Conservation (phyloP, 805 yeast species). For the Kuraishia borneana region DNA sequence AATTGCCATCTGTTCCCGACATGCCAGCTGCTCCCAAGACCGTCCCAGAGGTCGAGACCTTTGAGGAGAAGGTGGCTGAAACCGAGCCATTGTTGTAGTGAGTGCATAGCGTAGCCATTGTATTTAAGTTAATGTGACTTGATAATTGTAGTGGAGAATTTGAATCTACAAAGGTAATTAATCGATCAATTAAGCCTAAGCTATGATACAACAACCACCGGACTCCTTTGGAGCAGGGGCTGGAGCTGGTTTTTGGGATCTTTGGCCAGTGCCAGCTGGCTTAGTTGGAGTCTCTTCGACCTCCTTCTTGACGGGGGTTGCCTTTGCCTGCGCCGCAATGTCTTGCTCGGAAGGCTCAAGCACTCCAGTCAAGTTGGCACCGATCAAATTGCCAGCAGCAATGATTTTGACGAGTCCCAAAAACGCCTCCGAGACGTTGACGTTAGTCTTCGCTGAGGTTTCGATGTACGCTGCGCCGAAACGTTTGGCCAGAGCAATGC, state of each 20-base stretch:
- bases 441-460: conserved; percentile 85
- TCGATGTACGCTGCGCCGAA: conserved; percentile 73
- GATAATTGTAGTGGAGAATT: no score
- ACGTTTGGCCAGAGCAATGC: conserved; percentile 47
- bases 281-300: not conserved
- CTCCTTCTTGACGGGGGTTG: not conserved
- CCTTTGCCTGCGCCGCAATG: not conserved
- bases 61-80: not conserved
- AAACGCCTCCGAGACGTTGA: conserved; percentile 49
- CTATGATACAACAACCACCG: not conserved
- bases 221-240: not conserved
- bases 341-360: not conserved
- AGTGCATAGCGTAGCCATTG: no score
- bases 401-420: conserved; percentile 22
- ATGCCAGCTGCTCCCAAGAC: conserved; percentile 1
- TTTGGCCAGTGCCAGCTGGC: not conserved
- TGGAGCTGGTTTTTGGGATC: not conserved
- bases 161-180: no score
- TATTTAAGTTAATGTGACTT: conserved; percentile 3
- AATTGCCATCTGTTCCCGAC: not conserved
- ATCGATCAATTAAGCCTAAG: conserved; percentile 6
- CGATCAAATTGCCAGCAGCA: conserved; percentile 11
- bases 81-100: conserved; percentile 1
- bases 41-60: conserved; percentile 1
- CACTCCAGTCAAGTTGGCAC: conserved; percentile 10